Conservation (phyloP, 495 filamentous ascomycete genomes). For the Aspergillus hancockii region DNA sequence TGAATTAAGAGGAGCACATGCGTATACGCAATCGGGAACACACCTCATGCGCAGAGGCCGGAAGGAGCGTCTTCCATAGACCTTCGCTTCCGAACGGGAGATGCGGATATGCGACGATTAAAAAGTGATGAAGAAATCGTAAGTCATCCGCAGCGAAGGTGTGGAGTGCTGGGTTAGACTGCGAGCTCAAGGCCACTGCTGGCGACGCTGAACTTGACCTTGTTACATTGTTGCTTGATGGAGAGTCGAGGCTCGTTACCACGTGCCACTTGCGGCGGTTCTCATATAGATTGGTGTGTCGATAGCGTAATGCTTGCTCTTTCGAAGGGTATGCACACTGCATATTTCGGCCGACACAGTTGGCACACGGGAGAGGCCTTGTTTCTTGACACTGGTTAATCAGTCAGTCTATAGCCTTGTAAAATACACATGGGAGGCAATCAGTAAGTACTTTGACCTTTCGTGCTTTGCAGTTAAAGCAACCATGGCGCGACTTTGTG, state of each 20-base stretch:
- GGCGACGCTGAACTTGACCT: slow-evolving; percentile 19
- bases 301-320: slow-evolving; percentile 16
- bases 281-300: not conserved
- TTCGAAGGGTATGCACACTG: slow-evolving; percentile 57
- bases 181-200: not conserved
- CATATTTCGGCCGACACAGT: slow-evolving; percentile 58
- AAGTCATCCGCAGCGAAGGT: slow-evolving; percentile 58
- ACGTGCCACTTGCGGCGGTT: not conserved
- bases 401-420: not conserved
- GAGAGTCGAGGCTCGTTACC: not conserved
- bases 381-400: slow-evolving; percentile 53
- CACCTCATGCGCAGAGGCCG: slow-evolving; percentile 57
- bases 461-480: slow-evolving; percentile 64
- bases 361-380: slow-evolving; percentile 52
- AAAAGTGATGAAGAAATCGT: slow-evolving; percentile 64
- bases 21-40: not conserved
- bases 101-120: slow-evolving; percentile 57
- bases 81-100: slow-evolving; percentile 59
- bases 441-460: slow-evolving; percentile 51
- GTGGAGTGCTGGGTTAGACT: not conserved
- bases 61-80: slow-evolving; percentile 60
- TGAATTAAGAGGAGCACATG: not conserved
- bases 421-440: not conserved
- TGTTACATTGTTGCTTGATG: slow-evolving; percentile 2
- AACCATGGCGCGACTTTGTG: slow-evolving; percentile 63